Evolutionary conservation across 345 rosid genomes (phyloP).

Genomic region (Gynandropsis gynandra): DNA sequence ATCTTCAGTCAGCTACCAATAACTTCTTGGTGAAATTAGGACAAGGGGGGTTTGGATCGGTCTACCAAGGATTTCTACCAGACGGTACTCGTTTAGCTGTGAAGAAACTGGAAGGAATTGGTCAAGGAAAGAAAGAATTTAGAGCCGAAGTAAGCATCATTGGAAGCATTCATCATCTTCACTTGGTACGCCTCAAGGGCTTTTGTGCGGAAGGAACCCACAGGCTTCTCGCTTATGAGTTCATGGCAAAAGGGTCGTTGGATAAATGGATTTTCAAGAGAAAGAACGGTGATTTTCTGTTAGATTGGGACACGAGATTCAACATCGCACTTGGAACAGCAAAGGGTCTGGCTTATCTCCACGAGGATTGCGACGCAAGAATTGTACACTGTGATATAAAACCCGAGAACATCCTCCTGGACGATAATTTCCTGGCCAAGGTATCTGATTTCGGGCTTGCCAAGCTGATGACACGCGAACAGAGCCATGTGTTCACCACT

Average conservation of each 20-base stretch:
- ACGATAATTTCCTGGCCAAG: slow-evolving; percentile 66
- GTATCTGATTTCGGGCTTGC: slow-evolving; percentile 95
- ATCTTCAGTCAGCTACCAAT: slow-evolving; percentile 71
- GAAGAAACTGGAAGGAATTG: slow-evolving; percentile 88
- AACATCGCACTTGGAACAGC: slow-evolving; percentile 77
- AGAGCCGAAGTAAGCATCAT: slow-evolving; percentile 91
- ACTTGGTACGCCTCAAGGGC: slow-evolving; percentile 77
- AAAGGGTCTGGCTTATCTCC: slow-evolving; percentile 87
- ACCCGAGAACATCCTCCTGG: slow-evolving; percentile 87
- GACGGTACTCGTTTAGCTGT: slow-evolving; percentile 83
- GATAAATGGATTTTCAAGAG: slow-evolving; percentile 84
- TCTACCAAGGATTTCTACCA: slow-evolving; percentile 63
- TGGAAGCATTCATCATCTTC: slow-evolving; percentile 88
- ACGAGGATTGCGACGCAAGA: slow-evolving; percentile 76
- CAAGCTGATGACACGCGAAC: slow-evolving; percentile 85
- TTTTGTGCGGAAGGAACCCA: slow-evolving; percentile 84
- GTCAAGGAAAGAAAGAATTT: slow-evolving; percentile 95
- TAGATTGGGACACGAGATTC: slow-evolving; percentile 77
- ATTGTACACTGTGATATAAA: slow-evolving; percentile 89
- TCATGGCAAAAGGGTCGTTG: slow-evolving; percentile 69
- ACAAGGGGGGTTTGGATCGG: slow-evolving; percentile 94
- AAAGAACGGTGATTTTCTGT: slow-evolving; percentile 33
- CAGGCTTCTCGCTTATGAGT: slow-evolving; percentile 84
- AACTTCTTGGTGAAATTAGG: slow-evolving; percentile 80
- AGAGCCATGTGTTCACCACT: slow-evolving; percentile 88